Evolutionary conservation across 1,284 basidiomycete genomes (phyloP).

Genomic region (Trametes polyzona): DNA sequence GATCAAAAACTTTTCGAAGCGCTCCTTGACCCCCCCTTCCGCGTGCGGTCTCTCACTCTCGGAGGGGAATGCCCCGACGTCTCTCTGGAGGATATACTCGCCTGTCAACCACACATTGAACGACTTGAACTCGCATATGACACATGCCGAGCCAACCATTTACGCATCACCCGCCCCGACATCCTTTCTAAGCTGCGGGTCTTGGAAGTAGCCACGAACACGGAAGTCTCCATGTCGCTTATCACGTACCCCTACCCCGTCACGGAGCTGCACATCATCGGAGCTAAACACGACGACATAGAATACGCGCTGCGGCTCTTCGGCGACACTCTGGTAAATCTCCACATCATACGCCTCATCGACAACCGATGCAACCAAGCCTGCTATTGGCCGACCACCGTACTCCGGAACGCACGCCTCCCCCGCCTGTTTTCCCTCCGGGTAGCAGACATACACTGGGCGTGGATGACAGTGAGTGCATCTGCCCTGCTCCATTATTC

Average conservation of each 20-base stretch:
- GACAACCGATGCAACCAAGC: background rate
- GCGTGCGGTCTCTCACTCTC: background rate
- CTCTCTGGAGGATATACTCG: background rate
- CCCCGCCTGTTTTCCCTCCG: constrained; percentile 75
- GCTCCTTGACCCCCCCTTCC: background rate
- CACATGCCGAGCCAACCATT: too few species aligned
- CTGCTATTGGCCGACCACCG: background rate
- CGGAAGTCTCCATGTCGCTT: background rate
- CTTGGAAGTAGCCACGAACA: background rate
- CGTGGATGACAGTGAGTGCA: background rate
- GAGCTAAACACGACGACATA: background rate
- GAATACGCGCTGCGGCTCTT: background rate
- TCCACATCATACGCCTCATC: background rate
- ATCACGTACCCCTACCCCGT: background rate
- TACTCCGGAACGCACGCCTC: constrained; percentile 51
- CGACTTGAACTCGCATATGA: background rate
- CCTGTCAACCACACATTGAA: background rate
- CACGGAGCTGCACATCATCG: background rate
- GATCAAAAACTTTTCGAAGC: background rate
- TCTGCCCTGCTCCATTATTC: background rate
- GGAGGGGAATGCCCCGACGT: background rate
- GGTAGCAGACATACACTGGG: constrained; percentile 44
- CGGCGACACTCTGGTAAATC: background rate
- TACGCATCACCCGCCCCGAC: background rate
- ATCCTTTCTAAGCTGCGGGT: background rate